phyloP scores from a whole-genome alignment of 2,329 filamentous ascomycete species.

The Phialemoniopsis sp. region DNA sequence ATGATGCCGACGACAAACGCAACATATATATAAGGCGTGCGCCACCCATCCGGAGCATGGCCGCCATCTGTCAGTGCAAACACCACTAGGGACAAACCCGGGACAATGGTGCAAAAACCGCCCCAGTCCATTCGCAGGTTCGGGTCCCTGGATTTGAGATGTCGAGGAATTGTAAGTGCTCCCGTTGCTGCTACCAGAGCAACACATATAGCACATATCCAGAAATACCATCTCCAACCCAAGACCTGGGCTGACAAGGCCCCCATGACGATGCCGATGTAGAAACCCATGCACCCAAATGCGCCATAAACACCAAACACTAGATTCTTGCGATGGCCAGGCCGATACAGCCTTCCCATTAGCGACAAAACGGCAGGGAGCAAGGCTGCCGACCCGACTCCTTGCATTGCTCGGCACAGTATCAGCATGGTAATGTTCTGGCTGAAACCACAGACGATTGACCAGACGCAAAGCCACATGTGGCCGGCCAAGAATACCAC shows the following conservation, averaged over 20 bases:
- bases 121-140: conserved; percentile 63
- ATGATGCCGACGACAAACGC: conserved; percentile 60
- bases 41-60: conserved; percentile 66
- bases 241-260: conserved; percentile 57
- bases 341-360: conserved; percentile 58
- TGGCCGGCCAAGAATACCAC: conserved; percentile 37
- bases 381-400: conserved; percentile 55
- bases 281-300: conserved; percentile 55
- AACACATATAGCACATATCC: conserved; percentile 54
- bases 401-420: conserved; percentile 55
- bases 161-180: too few species aligned
- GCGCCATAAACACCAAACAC: conserved; percentile 59
- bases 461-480: conserved; percentile 50
- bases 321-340: conserved; percentile 67
- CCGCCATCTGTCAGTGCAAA: conserved; percentile 72
- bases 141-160: too few species aligned
- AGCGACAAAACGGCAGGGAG: conserved; percentile 56
- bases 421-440: conserved; percentile 55
- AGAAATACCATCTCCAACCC: conserved; percentile 68
- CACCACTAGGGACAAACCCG: conserved; percentile 64
- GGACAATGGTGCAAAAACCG: conserved; percentile 56
- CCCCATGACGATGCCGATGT: conserved; percentile 62
- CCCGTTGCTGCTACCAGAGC: too few species aligned
- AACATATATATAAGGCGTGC: conserved; percentile 67
- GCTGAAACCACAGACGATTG: conserved; percentile 52